Base-by-base conservation (phyloP, 2,329 filamentous ascomycete species). In the Colletotrichum godetiae region DNA sequence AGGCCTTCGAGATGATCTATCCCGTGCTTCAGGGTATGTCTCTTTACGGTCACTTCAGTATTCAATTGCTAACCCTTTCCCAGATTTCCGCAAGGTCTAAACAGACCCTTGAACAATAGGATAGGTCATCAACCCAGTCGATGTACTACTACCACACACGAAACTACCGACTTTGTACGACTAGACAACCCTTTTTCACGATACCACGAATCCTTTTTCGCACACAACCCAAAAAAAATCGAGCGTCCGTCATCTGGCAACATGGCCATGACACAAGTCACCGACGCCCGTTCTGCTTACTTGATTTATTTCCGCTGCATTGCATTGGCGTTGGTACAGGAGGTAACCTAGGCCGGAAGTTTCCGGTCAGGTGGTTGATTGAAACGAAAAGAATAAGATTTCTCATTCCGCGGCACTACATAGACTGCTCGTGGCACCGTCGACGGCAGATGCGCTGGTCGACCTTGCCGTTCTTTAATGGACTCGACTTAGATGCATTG, bases 1-100 rank as follows among this genome's bases (percentile, higher is more conserved):
- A 97, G 84, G 95, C 95, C 59, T 98, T 98, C 81, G 95, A 97
- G 87, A 93, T 97, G 92, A 98, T 98, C 86, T 98, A 98, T 82
- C 95, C 95, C 82, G 95, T 98, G 86, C 88, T 97, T 81, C 94
- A 95, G 88, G 94, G 93, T 95, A 86, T 78, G 88, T 64, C 77
- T 85, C 76, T 4, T 37, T 3, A 5, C 13, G 1, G 3, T 7
- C 15, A 2, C 5, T 42, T 6, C 13, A 19, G 15, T 6, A 13
- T 42, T 42, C 13, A 42, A 5, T 73, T 78, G 72, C 5, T 74
- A 75, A 73, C 15, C 3, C 11, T 0, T 0, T 42, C 5, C 0
- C 29, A 89, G 88, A 90, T 82, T 90, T 90, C 84, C 88, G 88
- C 79, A 90, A 90, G 82, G 85, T 90, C 76, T 90, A 86, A 80